phyloP scores from a whole-genome alignment of 139 green algal species.

The Closterium sp. region DNA sequence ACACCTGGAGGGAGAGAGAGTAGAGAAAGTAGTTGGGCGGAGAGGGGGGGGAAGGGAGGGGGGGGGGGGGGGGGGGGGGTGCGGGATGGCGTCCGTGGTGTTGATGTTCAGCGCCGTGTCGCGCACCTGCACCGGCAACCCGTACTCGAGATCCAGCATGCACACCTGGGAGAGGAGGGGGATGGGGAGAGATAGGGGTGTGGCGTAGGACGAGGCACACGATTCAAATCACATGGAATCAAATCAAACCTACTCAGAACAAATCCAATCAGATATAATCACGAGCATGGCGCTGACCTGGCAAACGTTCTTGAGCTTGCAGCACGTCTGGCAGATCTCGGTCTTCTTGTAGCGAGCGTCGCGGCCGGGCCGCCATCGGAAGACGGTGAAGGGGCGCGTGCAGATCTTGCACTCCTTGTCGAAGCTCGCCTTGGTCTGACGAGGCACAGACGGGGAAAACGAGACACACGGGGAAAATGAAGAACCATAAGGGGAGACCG shows the following conservation, averaged over 20 bases:
- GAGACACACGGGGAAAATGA: conserved; percentile 10
- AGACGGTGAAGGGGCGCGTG: conserved; percentile 58
- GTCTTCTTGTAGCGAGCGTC: conserved; percentile 88
- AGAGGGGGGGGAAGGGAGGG: background rate
- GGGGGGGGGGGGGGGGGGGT: background rate
- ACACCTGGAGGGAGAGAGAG: conserved; percentile 67
- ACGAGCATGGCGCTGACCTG: conserved; percentile 60
- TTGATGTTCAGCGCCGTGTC: conserved; percentile 77
- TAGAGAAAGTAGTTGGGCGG: no score
- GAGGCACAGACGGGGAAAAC: background rate
- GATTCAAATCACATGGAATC: no score
- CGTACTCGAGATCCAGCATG: conserved; percentile 95
- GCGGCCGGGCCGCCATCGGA: conserved; percentile 53
- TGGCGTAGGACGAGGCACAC: background rate
- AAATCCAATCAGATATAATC: conserved; percentile 66
- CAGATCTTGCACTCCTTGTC: conserved; percentile 60
- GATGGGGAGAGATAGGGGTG: background rate
- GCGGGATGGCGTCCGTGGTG: conserved; percentile 61
- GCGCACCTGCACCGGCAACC: conserved; percentile 69
- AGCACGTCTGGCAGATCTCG: conserved; percentile 97
- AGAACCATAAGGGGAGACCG: conserved; percentile 11
- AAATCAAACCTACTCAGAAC: no score
- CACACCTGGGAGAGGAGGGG: conserved; percentile 71
- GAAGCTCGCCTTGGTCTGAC: conserved; percentile 50
- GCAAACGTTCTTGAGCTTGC: conserved; percentile 98